These are phyloP conservation scores for Zalaria sp. DNA, from an alignment of 2,329 filamentous ascomycete genomes.

Conservation along the genomic window DNA sequence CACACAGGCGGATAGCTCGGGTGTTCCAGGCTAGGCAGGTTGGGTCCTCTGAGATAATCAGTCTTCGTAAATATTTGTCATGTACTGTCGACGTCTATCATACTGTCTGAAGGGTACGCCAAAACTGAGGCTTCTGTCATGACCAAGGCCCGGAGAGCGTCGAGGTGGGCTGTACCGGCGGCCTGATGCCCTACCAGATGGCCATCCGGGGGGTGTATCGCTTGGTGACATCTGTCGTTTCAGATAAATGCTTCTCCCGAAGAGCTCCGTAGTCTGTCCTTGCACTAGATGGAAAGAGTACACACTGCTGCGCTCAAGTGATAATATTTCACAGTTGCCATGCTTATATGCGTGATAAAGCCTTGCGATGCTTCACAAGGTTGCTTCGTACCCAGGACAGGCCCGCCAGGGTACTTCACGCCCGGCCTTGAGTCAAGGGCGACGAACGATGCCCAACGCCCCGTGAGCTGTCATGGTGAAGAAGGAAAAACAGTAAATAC, in stretches of 20 bases:
- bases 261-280: no score
- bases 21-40: neutral
- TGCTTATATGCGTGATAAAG: no score
- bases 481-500: no score
- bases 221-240: neutral
- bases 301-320: no score
- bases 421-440: no score
- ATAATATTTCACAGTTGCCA: no score
- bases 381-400: no score
- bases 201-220: neutral
- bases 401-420: no score
- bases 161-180: neutral
- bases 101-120: neutral
- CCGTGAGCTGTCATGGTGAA: no score
- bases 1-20: neutral
- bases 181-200: neutral
- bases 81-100: neutral
- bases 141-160: neutral
- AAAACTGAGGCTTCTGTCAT: neutral
- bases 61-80: neutral
- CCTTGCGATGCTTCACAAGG: no score
- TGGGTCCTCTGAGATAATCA: neutral
- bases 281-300: no score
- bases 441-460: no score
- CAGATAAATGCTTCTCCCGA: neutral